Conservation (phyloP, 2,329 filamentous ascomycete genomes). For the Cercospora sp. region DNA sequence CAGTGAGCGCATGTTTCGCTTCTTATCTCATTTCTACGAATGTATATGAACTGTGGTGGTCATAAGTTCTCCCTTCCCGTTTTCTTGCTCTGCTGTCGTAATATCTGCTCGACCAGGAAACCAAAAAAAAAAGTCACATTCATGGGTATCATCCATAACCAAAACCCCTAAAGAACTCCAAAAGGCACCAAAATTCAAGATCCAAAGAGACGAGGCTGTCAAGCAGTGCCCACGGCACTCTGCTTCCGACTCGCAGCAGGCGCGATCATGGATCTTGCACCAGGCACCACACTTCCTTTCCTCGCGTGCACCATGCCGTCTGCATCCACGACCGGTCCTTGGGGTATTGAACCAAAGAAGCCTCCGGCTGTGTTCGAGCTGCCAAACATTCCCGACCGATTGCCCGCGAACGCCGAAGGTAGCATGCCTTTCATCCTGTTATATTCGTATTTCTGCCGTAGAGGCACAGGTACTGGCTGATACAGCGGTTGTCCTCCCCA, state of each 20-base stretch:
- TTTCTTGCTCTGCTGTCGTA: neutral
- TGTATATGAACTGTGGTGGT: neutral
- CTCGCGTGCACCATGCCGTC: conserved; percentile 28
- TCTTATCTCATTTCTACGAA: neutral
- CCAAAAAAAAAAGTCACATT: neutral
- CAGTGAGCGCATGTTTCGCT: neutral
- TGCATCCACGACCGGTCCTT: conserved; percentile 23
- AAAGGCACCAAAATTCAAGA: neutral
- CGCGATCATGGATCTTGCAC: conserved; percentile 33
- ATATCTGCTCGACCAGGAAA: neutral
- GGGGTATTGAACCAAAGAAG: conserved; percentile 17
- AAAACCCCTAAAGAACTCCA: neutral
- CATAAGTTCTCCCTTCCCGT: neutral
- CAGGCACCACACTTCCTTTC: conserved; percentile 28
- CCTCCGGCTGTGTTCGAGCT: conserved; percentile 15
- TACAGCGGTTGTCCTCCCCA: conserved; percentile 73
- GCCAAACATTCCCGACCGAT: conserved; percentile 15
- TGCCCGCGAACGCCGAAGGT: conserved; percentile 55
- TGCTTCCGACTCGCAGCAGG: conserved; percentile 28
- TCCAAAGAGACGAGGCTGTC: neutral
- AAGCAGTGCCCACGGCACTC: conserved; percentile 21
- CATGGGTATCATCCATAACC: neutral
- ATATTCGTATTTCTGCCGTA: conserved; percentile 58
- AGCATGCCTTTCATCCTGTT: conserved; percentile 66
- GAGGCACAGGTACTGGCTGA: conserved; percentile 59